phyloP scores from a whole-genome alignment of 2,329 filamentous ascomycete genomes.

The Colletotrichum graminicola region DNA sequence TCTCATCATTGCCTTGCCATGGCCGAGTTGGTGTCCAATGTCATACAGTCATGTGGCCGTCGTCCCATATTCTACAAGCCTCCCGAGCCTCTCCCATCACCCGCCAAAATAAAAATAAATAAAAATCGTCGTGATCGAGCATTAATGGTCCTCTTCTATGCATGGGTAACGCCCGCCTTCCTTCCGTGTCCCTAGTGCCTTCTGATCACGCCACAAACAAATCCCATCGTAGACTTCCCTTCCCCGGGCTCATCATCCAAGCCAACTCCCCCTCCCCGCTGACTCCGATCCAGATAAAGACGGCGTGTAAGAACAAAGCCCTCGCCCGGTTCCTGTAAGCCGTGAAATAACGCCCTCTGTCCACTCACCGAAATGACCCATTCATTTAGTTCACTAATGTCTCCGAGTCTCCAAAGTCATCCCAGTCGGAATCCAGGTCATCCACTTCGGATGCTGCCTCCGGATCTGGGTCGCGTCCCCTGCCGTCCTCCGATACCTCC shows the following conservation, averaged over 20 bases:
- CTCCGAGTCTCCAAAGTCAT: slow-evolving; percentile 1
- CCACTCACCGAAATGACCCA: background rate
- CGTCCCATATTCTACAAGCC: background rate
- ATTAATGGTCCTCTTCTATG: slow-evolving; percentile 37
- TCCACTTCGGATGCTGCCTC: background rate
- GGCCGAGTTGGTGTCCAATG: background rate
- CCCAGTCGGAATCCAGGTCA: slow-evolving; percentile 11
- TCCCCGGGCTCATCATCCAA: slow-evolving; percentile 1
- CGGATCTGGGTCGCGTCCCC: background rate
- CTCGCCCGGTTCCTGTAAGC: slow-evolving; percentile 15
- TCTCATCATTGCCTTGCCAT: background rate
- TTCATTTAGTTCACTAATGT: background rate
- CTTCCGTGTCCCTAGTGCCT: slow-evolving; percentile 10
- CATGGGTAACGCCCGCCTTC: slow-evolving; percentile 17
- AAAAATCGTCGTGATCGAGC: slow-evolving; percentile 26
- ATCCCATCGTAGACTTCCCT: background rate
- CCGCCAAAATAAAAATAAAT: too few relatives aligned
- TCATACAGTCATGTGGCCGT: background rate
- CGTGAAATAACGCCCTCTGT: slow-evolving; percentile 21
- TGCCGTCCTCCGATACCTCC: background rate
- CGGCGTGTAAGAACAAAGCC: background rate
- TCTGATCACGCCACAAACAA: slow-evolving; percentile 22
- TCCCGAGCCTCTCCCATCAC: background rate
- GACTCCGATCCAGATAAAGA: slow-evolving; percentile 20
- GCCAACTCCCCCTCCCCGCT: background rate